Conservation (phyloP, 805 yeast genomes). For the Wickerhamiella alocasiicola region DNA sequence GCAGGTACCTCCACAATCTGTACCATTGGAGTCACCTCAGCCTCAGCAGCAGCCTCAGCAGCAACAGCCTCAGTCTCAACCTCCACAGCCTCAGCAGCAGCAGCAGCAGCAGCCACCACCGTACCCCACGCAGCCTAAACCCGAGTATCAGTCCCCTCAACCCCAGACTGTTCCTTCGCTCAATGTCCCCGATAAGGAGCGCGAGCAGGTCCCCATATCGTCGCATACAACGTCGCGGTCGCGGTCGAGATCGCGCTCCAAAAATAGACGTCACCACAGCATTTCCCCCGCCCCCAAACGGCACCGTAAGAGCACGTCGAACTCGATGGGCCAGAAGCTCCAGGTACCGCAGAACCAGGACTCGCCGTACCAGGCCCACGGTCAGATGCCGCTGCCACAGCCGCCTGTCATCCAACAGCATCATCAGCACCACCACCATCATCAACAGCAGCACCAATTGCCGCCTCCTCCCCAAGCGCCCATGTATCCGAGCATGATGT, state of each 20-base stretch:
- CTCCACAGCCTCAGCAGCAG: neutral
- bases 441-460: constrained; percentile 13
- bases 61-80: neutral
- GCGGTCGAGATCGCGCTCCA: constrained; percentile 2
- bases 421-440: constrained; percentile 7
- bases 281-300: constrained; percentile 6
- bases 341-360: constrained; percentile 11
- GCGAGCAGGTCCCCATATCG: constrained; percentile 4
- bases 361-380: constrained; percentile 10
- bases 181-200: neutral
- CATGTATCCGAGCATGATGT: constrained; percentile 3
- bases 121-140: neutral
- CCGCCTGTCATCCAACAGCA: constrained; percentile 1
- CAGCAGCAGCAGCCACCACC: neutral
- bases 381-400: constrained; percentile 11
- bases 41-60: neutral
- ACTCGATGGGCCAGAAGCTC: constrained; percentile 4
- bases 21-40: neutral
- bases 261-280: constrained; percentile 7
- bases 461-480: constrained; percentile 8
- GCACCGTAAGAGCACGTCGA: constrained; percentile 1
- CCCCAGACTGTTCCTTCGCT: neutral
- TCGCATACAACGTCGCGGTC: constrained; percentile 8
- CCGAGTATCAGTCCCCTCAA: neutral
- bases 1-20: neutral